Conservation (phyloP, 2,329 filamentous ascomycete species). For the Xylariaceae sp. region DNA sequence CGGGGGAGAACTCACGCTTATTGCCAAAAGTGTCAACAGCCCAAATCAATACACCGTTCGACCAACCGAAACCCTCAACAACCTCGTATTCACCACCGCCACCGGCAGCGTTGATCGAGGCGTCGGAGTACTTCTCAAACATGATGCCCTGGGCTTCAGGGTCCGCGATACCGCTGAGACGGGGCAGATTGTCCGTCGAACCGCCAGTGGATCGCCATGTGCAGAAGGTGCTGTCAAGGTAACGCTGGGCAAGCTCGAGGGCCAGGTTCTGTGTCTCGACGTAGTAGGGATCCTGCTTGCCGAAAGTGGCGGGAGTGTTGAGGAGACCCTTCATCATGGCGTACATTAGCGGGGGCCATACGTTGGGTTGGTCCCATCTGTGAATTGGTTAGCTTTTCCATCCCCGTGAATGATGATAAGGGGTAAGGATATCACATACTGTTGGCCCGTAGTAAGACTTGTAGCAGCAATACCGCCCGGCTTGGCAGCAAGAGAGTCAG, state of each 20-base stretch:
- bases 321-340: conserved; percentile 57
- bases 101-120: conserved; percentile 55
- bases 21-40: conserved; percentile 56
- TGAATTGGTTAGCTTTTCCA: conserved; percentile 1
- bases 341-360: conserved; percentile 64
- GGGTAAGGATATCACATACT: conserved; percentile 10
- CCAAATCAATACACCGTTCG: conserved; percentile 64
- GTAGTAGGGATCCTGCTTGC: conserved; percentile 49
- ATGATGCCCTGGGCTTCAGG: conserved; percentile 50
- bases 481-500: conserved; percentile 45
- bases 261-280: conserved; percentile 50
- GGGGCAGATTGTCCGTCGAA: conserved; percentile 48
- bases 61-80: conserved; percentile 67
- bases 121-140: conserved; percentile 65
- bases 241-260: conserved; percentile 56
- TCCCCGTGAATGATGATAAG: background rate
- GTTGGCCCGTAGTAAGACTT: conserved; percentile 54
- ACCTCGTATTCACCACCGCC: conserved; percentile 64
- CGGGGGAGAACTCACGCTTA: conserved; percentile 26
- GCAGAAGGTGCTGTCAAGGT: conserved; percentile 63
- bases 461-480: conserved; percentile 57
- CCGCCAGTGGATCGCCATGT: conserved; percentile 66
- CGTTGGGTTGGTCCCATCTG: conserved; percentile 62
- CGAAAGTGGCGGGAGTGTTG: conserved; percentile 53
- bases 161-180: conserved; percentile 42